Percentiles rank a stretch among this genome's conserved stretches.
phyloP scores from a whole-genome alignment of 192 early-diverging fungal species.

The Coemansia sp. region DNA sequence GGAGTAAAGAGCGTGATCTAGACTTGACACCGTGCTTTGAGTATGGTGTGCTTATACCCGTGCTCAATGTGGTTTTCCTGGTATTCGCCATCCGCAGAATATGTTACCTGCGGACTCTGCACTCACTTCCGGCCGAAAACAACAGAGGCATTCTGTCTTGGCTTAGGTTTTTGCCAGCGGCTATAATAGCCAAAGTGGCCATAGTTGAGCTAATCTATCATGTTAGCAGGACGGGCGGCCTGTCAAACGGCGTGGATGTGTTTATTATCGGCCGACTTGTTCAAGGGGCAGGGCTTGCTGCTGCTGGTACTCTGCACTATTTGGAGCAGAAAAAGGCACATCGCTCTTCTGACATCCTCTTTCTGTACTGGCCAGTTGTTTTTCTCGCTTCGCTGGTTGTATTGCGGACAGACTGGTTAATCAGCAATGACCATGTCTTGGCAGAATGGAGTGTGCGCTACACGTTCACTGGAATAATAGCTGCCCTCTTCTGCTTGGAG shows the following conservation, averaged over 20 bases:
- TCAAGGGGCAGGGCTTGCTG: constrained; percentile 8
- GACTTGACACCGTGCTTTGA: constrained; percentile 44
- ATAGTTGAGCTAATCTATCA: constrained; percentile 8
- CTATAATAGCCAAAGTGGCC: constrained; percentile 4
- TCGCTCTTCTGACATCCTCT: constrained; percentile 21
- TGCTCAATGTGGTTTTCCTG: constrained; percentile 22
- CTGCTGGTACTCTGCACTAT: constrained; percentile 18
- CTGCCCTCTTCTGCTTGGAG: constrained; percentile 1
- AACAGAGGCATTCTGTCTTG: background rate
- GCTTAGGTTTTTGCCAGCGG: constrained; percentile 5
- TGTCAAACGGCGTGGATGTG: background rate
- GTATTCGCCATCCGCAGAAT: constrained; percentile 12
- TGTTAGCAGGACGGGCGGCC: background rate
- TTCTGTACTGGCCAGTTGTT: constrained; percentile 30
- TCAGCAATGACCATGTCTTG: background rate
- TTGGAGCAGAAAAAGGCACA: constrained; percentile 25
- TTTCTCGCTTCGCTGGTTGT: constrained; percentile 10
- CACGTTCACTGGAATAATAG: background rate
- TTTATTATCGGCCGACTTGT: constrained; percentile 15
- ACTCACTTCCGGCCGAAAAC: constrained; percentile 1
- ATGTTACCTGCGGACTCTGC: background rate
- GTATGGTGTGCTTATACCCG: constrained; percentile 17
- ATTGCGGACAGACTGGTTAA: constrained; percentile 20
- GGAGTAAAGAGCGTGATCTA: constrained; percentile 24
- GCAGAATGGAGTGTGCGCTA: background rate